Conservation (phyloP, 2,329 filamentous ascomycete genomes). For the Neofusicoccum cordaticola region DNA sequence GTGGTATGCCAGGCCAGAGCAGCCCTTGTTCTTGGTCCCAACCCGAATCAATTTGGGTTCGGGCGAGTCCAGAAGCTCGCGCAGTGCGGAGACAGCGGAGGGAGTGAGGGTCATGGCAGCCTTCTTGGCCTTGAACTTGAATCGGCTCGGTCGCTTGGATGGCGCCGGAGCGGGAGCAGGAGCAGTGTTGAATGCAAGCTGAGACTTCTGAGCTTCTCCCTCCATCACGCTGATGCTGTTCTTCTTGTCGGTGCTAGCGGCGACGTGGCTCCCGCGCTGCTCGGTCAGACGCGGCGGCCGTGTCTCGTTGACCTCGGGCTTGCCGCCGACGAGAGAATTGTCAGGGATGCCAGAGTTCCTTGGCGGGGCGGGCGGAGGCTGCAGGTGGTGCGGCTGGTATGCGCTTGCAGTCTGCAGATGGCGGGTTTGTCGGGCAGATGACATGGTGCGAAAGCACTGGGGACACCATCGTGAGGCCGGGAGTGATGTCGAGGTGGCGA, state of each 20-base stretch:
- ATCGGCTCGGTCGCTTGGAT: conserved; percentile 56
- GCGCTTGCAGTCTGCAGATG: conserved; percentile 63
- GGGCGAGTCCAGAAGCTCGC: conserved; percentile 74
- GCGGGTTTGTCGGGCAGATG: conserved; percentile 37
- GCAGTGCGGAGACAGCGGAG: conserved; percentile 74
- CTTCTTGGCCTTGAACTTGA: conserved; percentile 76
- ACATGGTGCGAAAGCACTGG: conserved; percentile 47
- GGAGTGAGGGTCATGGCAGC: conserved; percentile 86
- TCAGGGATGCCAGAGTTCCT: conserved; percentile 59
- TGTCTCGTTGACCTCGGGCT: conserved; percentile 48
- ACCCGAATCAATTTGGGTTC: conserved; percentile 92
- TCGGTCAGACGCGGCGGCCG: conserved; percentile 42
- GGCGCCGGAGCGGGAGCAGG: neutral
- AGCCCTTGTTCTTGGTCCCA: conserved; percentile 89
- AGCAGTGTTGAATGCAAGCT: conserved; percentile 35
- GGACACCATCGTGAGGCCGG: conserved; percentile 34
- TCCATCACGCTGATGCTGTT: conserved; percentile 54
- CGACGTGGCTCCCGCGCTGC: conserved; percentile 24
- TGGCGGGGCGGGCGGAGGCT: conserved; percentile 54
- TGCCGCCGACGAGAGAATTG: conserved; percentile 57
- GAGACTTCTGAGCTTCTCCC: conserved; percentile 65
- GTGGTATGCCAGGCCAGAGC: conserved; percentile 89
- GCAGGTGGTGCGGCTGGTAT: conserved; percentile 60
- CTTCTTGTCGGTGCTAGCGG: neutral
- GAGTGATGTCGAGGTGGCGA: conserved; percentile 24